Percentiles rank a stretch among this genome's conserved stretches.
phyloP scores from a whole-genome alignment of 768 basidiomycete genomes.

The Paxillus rubicundulus region DNA sequence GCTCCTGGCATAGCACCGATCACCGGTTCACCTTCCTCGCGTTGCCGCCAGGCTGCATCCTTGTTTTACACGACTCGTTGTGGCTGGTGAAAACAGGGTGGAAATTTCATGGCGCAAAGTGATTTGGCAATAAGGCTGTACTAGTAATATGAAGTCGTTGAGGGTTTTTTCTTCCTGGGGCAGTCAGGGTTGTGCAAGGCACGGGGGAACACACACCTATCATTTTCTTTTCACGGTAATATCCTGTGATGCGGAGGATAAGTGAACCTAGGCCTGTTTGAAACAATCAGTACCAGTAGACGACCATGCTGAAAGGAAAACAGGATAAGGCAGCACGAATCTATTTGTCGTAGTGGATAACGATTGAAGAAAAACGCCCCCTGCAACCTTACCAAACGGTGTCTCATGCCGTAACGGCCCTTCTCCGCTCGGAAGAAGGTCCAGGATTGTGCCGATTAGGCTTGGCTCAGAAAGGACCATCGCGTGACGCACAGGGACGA shows the following conservation, averaged over 20 bases:
- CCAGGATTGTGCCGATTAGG: conserved; percentile 1
- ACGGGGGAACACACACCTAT: too few relatives aligned
- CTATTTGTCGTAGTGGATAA: background rate
- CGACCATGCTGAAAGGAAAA: background rate
- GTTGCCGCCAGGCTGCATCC: too few relatives aligned
- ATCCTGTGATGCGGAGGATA: conserved; percentile 5
- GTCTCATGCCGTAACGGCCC: conserved; percentile 10
- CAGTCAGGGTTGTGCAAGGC: too few relatives aligned
- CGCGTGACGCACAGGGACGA: background rate
- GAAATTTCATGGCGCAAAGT: too few relatives aligned
- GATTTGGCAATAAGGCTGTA: too few relatives aligned
- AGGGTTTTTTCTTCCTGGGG: too few relatives aligned
- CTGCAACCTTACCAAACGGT: conserved; percentile 6
- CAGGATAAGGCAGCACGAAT: background rate
- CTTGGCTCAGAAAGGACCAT: background rate
- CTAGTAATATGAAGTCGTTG: too few relatives aligned
- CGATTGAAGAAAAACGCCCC: conserved; percentile 4
- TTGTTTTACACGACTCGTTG: too few relatives aligned
- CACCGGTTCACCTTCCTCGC: too few relatives aligned
- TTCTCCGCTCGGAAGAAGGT: background rate
- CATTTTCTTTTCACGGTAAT: background rate
- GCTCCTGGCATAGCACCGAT: background rate
- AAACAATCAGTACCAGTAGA: background rate
- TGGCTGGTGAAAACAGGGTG: too few relatives aligned
- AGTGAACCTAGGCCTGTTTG: background rate